Evolutionary conservation across 164 flowering plant species (phyloP), one percentile per base, ranked within the genome.

Genomic region (Platanus orientalis): DNA sequence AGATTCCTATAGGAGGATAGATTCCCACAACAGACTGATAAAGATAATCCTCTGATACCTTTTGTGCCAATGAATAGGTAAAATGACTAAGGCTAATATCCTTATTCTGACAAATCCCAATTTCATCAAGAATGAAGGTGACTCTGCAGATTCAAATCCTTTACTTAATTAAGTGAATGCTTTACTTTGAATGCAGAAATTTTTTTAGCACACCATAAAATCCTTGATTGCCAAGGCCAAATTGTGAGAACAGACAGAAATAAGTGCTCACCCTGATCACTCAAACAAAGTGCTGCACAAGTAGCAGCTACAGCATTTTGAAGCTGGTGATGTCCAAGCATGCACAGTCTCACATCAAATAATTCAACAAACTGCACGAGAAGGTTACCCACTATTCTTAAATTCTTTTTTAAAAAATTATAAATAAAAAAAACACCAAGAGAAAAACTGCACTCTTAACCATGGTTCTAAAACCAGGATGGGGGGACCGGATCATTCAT

Each of bases 241-340:
- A 52, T 13, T 7, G 23, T 48, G 7, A 20, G n/a, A 19, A 14
- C 21, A 54, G 2, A n/a, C n/a, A 29, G 42, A 57, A 45, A 52
- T 32, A 40, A 19, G 52, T 34, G 13, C 68, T 55, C 53, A 87
- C 97, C 97, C 78, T 79, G 81, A 57, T 80, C 63, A 58, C 85
- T 86, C 34, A 90, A 88, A 70, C 86, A 83, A 20, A 90, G 92
- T 25, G 91, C 85, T 9, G 84, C 77, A 79, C 89, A 84, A 52
- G 88, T 79, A 51, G 97, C 98, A 55, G 95, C 89, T 16, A 72
- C 73, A 61, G 95, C 96, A 86, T 90, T 90, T 52, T 86, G 96
- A 70, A 93, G 94, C 73, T 93, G 98, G 67, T 93, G 97, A 62
- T 24, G 53, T 48, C 98, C 98, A 69, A 87, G 85, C 97, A 90